Conservation (phyloP, 495 filamentous ascomycete species). For the Talaromyces wortmannii region DNA sequence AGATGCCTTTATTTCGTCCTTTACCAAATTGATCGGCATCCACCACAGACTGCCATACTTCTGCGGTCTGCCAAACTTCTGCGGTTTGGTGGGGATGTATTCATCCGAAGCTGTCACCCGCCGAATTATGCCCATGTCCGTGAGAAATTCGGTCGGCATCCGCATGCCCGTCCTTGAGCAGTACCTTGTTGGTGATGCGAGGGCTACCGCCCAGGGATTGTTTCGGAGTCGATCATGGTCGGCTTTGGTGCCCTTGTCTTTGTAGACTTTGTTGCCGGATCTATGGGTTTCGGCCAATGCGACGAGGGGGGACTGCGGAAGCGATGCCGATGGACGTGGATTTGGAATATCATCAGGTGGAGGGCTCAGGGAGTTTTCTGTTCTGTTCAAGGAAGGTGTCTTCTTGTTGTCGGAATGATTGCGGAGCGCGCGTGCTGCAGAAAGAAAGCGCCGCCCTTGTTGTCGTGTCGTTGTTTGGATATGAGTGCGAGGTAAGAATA, state of each 20-base stretch:
- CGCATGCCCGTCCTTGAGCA: constrained; percentile 50
- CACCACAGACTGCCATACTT: constrained; percentile 48
- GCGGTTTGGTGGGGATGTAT: too few relatives aligned
- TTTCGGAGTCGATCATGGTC: constrained; percentile 23
- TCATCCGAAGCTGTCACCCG: constrained; percentile 17
- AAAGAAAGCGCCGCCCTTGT: not conserved
- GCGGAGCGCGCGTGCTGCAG: not conserved
- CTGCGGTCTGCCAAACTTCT: constrained; percentile 19
- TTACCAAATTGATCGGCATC: constrained; percentile 44
- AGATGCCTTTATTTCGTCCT: constrained; percentile 17
- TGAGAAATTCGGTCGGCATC: constrained; percentile 59
- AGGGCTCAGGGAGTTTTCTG: not conserved
- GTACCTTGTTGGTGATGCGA: constrained; percentile 58
- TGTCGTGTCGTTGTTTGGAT: not conserved
- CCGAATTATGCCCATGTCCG: constrained; percentile 49
- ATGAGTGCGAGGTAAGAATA: not conserved
- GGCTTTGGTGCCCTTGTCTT: constrained; percentile 31
- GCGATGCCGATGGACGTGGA: constrained; percentile 26
- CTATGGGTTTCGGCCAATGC: constrained; percentile 12
- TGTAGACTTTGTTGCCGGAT: constrained; percentile 12
- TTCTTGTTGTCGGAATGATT: not conserved
- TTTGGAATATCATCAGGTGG: too few relatives aligned
- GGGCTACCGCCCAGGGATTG: constrained; percentile 44
- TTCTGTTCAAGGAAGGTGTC: not conserved
- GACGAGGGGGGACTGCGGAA: constrained; percentile 32